These are phyloP conservation scores for Penicillium paneum DNA, from an alignment of 2,329 filamentous ascomycete species.

Conservation along the genomic window DNA sequence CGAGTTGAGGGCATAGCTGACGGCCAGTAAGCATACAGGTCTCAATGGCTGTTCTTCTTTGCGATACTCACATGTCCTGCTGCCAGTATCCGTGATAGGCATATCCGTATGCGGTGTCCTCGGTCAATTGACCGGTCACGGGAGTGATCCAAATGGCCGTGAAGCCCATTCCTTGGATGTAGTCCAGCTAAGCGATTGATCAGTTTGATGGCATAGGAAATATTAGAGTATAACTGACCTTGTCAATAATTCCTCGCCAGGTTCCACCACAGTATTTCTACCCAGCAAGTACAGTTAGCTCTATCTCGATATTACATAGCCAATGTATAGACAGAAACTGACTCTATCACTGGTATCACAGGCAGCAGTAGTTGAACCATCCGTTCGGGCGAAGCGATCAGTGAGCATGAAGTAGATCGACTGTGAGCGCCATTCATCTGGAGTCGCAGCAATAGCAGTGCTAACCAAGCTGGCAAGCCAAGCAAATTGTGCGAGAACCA, in stretches of 20 bases:
- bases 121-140: constrained; percentile 39
- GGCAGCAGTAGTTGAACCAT: constrained; percentile 36
- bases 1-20: constrained; percentile 52
- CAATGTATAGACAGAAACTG: not conserved
- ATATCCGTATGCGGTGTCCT: constrained; percentile 37
- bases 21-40: not conserved
- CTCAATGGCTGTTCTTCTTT: not conserved
- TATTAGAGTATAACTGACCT: constrained; percentile 13
- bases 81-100: constrained; percentile 53
- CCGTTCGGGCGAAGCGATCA: constrained; percentile 45
- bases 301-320: not conserved
- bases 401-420: constrained; percentile 49
- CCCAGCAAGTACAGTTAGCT: not conserved
- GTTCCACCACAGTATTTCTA: constrained; percentile 44
- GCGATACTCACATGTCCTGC: constrained; percentile 41
- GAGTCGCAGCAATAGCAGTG: constrained; percentile 30
- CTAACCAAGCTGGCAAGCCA: constrained; percentile 20
- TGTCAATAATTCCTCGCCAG: constrained; percentile 47
- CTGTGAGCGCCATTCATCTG: constrained; percentile 40
- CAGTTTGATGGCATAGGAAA: not conserved
- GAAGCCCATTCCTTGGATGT: constrained; percentile 50
- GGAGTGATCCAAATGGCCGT: constrained; percentile 51
- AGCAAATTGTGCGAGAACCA: constrained; percentile 19
- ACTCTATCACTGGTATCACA: constrained; percentile 30
- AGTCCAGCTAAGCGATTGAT: constrained; percentile 40